A percentile compares a stretch with the other conserved stretches of the same genome.
phyloP scores from a whole-genome alignment of 1,139 yeast species.

The Candida tunisiensis region DNA sequence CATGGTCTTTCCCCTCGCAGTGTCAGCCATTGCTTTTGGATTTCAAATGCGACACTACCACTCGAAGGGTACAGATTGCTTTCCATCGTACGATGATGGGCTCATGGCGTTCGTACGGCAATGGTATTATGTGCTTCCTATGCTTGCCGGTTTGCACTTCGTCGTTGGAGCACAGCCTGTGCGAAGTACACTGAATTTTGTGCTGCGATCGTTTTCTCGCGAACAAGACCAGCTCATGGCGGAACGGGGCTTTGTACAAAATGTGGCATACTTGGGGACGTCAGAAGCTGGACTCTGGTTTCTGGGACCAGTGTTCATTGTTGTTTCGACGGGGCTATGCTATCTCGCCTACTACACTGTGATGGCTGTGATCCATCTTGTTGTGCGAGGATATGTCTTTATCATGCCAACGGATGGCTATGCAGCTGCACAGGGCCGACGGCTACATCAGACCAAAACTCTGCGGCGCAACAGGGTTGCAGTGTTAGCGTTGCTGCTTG shows the following conservation, averaged over 20 bases:
- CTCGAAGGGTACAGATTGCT: conserved; percentile 29
- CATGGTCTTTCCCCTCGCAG: conserved; percentile 17
- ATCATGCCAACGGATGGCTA: too few relatives aligned
- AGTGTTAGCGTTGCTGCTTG: background rate
- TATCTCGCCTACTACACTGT: background rate
- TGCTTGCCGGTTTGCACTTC: conserved; percentile 4
- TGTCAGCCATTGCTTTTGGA: conserved; percentile 8
- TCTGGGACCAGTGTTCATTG: background rate
- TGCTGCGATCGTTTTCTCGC: background rate
- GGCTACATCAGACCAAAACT: too few relatives aligned
- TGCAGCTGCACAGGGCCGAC: too few relatives aligned
- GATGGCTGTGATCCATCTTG: background rate
- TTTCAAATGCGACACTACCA: conserved; percentile 11
- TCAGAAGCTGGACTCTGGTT: background rate
- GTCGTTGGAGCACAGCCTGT: conserved; percentile 7
- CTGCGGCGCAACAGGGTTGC: background rate
- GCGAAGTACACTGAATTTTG: background rate
- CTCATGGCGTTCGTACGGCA: conserved; percentile 4
- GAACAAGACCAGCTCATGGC: too few relatives aligned
- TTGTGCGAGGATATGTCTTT: too few relatives aligned
- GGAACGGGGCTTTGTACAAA: too few relatives aligned
- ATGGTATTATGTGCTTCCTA: conserved; percentile 7
- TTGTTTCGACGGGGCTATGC: background rate
- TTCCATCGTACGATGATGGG: conserved; percentile 30
- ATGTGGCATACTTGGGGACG: too few relatives aligned